Evolutionary conservation across 805 yeast genomes (phyloP).

Genomic region (Candida yuanshanica): DNA sequence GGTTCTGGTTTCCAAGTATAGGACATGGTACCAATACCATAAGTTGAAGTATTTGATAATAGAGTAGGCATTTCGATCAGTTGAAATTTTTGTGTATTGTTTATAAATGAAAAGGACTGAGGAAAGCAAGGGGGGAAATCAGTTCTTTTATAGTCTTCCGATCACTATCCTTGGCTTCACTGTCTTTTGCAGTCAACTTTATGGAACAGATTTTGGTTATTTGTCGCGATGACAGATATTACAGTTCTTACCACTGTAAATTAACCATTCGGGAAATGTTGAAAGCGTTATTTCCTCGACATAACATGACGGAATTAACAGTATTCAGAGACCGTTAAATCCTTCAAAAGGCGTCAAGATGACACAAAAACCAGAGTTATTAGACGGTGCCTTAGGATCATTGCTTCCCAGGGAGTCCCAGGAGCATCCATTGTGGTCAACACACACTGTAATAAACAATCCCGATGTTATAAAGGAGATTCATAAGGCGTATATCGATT

Average conservation of each 20-base stretch:
- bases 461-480: conserved; percentile 40
- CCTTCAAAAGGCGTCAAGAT: too few species aligned
- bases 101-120: background rate
- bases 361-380: conserved; percentile 8
- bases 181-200: too few species aligned
- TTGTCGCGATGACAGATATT: too few species aligned
- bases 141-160: background rate
- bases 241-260: too few species aligned
- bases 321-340: too few species aligned
- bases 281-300: too few species aligned
- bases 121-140: background rate
- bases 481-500: conserved; percentile 43
- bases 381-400: conserved; percentile 22
- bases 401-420: conserved; percentile 17
- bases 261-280: too few species aligned
- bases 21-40: conserved; percentile 79
- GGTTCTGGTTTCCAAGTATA: conserved; percentile 66
- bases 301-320: too few species aligned
- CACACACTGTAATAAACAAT: conserved; percentile 37
- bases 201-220: too few species aligned
- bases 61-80: background rate
- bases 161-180: background rate
- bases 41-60: conserved; percentile 9
- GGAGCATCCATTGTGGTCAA: conserved; percentile 50
- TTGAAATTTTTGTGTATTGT: background rate